Evolutionary conservation across 306 rosid species (phyloP).

Genomic region (Lupinus albus): DNA sequence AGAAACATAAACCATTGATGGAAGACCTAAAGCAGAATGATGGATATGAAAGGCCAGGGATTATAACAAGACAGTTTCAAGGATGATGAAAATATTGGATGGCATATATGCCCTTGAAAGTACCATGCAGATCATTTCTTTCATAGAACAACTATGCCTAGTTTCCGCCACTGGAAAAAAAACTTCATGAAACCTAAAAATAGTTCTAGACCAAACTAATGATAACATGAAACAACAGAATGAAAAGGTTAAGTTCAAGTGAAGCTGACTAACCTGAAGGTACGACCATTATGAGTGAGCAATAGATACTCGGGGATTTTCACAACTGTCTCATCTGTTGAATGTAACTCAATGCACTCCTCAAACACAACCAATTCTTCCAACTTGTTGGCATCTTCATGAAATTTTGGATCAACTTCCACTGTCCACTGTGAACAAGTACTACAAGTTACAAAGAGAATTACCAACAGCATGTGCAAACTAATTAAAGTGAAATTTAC

Average conservation of each 20-base stretch:
- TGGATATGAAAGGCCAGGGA: conserved; percentile 21
- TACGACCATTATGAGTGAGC: conserved; percentile 90
- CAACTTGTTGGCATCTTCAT: conserved; percentile 80
- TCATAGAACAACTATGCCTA: conserved; percentile 18
- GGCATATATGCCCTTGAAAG: conserved; percentile 20
- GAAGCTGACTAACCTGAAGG: conserved; percentile 75
- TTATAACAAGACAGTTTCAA: conserved; percentile 26
- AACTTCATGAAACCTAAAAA: conserved; percentile 11
- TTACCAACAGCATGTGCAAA: conserved; percentile 19
- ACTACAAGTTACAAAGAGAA: conserved; percentile 37
- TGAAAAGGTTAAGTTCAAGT: conserved; percentile 33
- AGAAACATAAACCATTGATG: neutral
- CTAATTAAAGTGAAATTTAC: conserved; percentile 16
- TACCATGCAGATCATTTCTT: neutral
- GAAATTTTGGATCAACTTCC: conserved; percentile 84
- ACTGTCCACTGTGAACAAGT: conserved; percentile 84
- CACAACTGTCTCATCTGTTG: conserved; percentile 71
- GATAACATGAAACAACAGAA: conserved; percentile 27
- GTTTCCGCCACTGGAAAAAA: conserved; percentile 26
- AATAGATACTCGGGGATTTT: conserved; percentile 83
- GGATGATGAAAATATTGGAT: conserved; percentile 12
- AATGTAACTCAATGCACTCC: conserved; percentile 83
- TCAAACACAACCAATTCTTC: conserved; percentile 89
- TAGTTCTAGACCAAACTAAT: conserved; percentile 1
- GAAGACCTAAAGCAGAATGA: conserved; percentile 25